phyloP scores from a whole-genome alignment of 306 rosid species.

The Comarum palustre region DNA sequence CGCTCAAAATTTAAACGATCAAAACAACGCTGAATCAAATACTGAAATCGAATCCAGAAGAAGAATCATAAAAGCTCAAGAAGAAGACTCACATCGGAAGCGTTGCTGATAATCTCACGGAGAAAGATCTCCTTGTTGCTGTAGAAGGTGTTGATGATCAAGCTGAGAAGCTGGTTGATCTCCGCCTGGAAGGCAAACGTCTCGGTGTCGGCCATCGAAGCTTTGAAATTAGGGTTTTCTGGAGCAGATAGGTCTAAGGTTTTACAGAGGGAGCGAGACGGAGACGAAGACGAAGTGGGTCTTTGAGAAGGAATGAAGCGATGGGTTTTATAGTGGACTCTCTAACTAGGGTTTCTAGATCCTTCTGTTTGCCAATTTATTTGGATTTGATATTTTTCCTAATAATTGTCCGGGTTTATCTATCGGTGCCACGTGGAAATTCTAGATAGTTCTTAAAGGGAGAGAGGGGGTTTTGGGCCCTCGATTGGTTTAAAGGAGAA shows the following conservation, averaged over 20 bases:
- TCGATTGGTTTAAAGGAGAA: neutral
- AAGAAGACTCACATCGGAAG: slow-evolving; percentile 57
- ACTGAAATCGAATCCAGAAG: neutral
- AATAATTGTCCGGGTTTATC: no score
- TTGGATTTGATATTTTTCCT: neutral
- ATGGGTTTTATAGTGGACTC: slow-evolving; percentile 15
- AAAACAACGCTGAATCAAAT: neutral
- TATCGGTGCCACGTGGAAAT: neutral
- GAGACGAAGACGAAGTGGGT: neutral
- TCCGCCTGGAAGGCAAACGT: slow-evolving; percentile 93
- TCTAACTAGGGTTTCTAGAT: slow-evolving; percentile 73
- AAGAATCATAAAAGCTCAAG: accelerated
- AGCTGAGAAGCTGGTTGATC: slow-evolving; percentile 87
- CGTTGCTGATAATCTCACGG: slow-evolving; percentile 77
- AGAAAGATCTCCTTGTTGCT: slow-evolving; percentile 93
- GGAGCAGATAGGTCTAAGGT: slow-evolving; percentile 30
- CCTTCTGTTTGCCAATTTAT: slow-evolving; percentile 39
- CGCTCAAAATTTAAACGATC: neutral
- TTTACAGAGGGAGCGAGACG: neutral
- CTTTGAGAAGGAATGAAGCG: neutral
- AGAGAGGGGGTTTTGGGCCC: neutral
- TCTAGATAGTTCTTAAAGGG: neutral
- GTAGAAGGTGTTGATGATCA: slow-evolving; percentile 87
- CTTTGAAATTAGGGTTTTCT: neutral
- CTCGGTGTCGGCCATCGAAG: slow-evolving; percentile 59